Percentiles rank a stretch among this genome's conserved stretches.
Conservation (phyloP, 2,329 filamentous ascomycete genomes). For the Beauveria bassiana region DNA sequence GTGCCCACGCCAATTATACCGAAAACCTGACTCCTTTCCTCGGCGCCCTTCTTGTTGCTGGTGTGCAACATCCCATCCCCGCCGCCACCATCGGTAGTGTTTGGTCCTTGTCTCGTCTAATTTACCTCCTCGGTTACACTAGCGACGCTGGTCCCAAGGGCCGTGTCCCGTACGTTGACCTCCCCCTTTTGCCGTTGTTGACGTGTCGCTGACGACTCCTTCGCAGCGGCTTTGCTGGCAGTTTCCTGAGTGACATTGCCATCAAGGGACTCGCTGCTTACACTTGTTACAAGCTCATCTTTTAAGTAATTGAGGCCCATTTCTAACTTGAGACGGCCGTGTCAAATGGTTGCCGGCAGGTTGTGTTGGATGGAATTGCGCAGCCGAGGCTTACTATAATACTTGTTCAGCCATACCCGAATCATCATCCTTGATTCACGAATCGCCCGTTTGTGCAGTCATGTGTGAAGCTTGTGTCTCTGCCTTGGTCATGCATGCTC, state of each 20-base stretch:
- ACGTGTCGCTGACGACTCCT: conserved; percentile 13
- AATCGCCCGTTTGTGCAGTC: too few relatives aligned
- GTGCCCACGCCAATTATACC: conserved; percentile 25
- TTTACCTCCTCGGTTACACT: conserved; percentile 51
- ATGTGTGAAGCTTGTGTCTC: not conserved
- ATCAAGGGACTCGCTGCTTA: conserved; percentile 39
- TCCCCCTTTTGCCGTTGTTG: not conserved
- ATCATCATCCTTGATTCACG: not conserved
- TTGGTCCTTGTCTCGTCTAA: conserved; percentile 45
- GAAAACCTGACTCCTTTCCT: conserved; percentile 52
- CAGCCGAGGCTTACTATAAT: not conserved
- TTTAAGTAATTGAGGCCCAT: not conserved
- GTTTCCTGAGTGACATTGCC: conserved; percentile 26
- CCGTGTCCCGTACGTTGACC: conserved; percentile 28
- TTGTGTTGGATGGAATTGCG: not conserved
- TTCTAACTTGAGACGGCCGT: not conserved
- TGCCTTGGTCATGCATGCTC: not conserved
- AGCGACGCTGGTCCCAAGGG: conserved; percentile 36
- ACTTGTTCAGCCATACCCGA: not conserved
- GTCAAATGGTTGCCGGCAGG: not conserved
- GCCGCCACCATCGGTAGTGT: conserved; percentile 40
- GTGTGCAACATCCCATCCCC: conserved; percentile 44
- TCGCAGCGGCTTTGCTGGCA: conserved; percentile 28
- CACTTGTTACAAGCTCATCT: conserved; percentile 19
- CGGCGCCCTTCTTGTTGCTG: conserved; percentile 45